These are phyloP conservation scores for Phytophthora capsici DNA, from an alignment of 352 stramenopile species.

Conservation along the genomic window DNA sequence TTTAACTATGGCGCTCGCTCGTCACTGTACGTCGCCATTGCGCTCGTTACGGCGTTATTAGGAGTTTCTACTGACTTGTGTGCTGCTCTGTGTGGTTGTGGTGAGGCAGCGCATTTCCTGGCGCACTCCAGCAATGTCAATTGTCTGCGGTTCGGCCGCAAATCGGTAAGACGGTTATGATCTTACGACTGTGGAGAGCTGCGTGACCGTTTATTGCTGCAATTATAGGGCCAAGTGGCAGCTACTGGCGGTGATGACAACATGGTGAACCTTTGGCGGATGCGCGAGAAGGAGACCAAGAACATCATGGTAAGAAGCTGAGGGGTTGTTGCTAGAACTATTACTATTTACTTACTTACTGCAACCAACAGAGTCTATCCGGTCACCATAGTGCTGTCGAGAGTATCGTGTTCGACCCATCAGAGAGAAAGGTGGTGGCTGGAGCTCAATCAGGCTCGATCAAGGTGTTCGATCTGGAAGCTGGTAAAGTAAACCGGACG, in stretches of 20 bases:
- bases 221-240: conserved; percentile 71
- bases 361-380: conserved; percentile 60
- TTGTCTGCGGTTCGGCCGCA: conserved; percentile 80
- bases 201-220: not conserved
- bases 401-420: conserved; percentile 83
- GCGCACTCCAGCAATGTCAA: conserved; percentile 85
- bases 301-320: conserved; percentile 76
- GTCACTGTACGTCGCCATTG: conserved; percentile 54
- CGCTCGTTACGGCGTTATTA: not conserved
- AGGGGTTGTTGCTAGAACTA: not conserved
- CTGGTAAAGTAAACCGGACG: conserved; percentile 77
- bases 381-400: conserved; percentile 81
- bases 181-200: too few relatives aligned
- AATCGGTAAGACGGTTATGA: conserved; percentile 55
- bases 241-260: conserved; percentile 82
- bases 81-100: not conserved
- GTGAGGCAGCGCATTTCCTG: conserved; percentile 72
- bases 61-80: not conserved
- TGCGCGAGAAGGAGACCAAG: conserved; percentile 88
- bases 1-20: conserved; percentile 50
- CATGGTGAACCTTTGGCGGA: conserved; percentile 85
- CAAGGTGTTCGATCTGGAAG: conserved; percentile 85
- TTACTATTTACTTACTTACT: not conserved
- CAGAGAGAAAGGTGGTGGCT: conserved; percentile 77
- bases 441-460: conserved; percentile 84